A percentile compares a stretch with the other conserved stretches of the same genome.
These are phyloP conservation scores for Cystofilobasidium bisporidii DNA, from an alignment of 768 basidiomycete species.

Conservation along the genomic window DNA sequence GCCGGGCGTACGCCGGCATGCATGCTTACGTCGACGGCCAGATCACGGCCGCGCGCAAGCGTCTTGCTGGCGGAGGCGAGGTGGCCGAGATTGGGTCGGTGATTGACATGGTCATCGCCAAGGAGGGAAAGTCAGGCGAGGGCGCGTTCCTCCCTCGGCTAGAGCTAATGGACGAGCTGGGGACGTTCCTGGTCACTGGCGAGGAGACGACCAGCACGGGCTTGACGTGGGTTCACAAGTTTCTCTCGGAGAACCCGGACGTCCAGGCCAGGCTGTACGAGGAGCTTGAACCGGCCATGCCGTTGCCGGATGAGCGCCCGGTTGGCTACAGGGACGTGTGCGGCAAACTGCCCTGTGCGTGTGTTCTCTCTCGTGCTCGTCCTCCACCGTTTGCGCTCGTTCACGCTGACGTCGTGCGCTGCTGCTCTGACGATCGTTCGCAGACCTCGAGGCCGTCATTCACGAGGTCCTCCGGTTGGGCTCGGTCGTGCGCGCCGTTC, in stretches of 20 bases:
- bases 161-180: constrained; percentile 17
- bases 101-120: constrained; percentile 13
- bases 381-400: too few species aligned
- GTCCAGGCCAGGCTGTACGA: constrained; percentile 7
- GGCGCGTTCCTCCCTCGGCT: constrained; percentile 9
- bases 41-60: neutral
- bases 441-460: constrained; percentile 14
- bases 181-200: constrained; percentile 12
- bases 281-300: constrained; percentile 2
- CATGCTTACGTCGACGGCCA: constrained; percentile 4
- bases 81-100: constrained; percentile 2
- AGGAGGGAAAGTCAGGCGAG: constrained; percentile 9
- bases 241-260: constrained; percentile 9
- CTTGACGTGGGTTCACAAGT: constrained; percentile 11
- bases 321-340: neutral
- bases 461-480: constrained; percentile 16
- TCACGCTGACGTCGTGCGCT: neutral
- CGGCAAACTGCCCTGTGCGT: constrained; percentile 9
- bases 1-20: constrained; percentile 1
- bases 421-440: too few species aligned
- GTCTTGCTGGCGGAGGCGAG: constrained; percentile 14
- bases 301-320: constrained; percentile 15
- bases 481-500: constrained; percentile 8
- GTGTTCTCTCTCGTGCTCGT: too few species aligned
- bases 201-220: constrained; percentile 11